Conservation (phyloP, 83 land plant genomes). For the Picea abies region DNA sequence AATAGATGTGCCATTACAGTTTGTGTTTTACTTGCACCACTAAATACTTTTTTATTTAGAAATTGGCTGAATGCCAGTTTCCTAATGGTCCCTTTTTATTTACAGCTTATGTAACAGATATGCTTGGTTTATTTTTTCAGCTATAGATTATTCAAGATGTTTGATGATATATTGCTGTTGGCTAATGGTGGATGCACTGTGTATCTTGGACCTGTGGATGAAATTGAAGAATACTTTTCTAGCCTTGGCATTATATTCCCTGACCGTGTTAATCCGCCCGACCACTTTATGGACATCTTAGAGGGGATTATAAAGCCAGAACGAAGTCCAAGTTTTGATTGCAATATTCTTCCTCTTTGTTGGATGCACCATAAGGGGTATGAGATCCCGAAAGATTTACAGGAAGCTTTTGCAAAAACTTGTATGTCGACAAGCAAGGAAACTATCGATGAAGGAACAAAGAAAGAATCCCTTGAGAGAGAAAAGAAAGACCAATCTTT, state of each 20-base stretch:
- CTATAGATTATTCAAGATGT: conserved; percentile 86
- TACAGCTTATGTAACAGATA: background rate
- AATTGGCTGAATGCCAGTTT: conserved; percentile 9
- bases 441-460: background rate
- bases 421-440: background rate
- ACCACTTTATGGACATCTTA: conserved; percentile 88
- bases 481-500: conserved; percentile 38
- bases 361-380: conserved; percentile 95
- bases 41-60: background rate
- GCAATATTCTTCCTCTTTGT: conserved; percentile 67
- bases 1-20: background rate
- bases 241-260: conserved; percentile 82
- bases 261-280: conserved; percentile 98
- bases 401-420: conserved; percentile 14
- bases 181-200: conserved; percentile 95
- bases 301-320: conserved; percentile 80
- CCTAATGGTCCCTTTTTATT: background rate
- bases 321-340: conserved; percentile 37
- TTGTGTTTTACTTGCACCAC: conserved; percentile 5
- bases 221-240: conserved; percentile 87
- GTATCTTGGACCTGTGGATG: conserved; percentile 85
- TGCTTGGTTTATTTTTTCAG: conserved; percentile 47
- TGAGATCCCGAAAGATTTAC: conserved; percentile 71
- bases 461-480: conserved; percentile 13
- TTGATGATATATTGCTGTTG: conserved; percentile 91